Conservation (phyloP, 805 yeast species). For the Dipodascus geniculatus region DNA sequence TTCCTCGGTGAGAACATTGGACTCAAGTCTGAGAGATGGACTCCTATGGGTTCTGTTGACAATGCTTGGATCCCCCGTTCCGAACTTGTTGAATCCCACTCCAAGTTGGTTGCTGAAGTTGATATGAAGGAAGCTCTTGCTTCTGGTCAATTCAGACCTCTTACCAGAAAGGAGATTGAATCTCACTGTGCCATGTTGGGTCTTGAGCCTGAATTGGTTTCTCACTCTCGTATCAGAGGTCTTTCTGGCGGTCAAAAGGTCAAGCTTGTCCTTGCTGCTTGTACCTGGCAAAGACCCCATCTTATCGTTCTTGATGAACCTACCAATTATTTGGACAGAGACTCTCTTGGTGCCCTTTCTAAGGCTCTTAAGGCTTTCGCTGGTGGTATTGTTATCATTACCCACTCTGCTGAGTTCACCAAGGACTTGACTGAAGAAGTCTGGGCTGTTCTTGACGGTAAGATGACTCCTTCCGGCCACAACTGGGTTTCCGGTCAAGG, state of each 20-base stretch:
- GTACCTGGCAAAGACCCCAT: conserved; percentile 99
- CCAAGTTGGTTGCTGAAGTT: conserved; percentile 99
- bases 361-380: conserved; percentile 97
- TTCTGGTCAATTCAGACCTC: conserved; percentile 99
- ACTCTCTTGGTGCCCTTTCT: conserved; percentile 98
- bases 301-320: conserved; percentile 99
- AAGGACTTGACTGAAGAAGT: conserved; percentile 99
- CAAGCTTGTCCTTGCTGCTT: conserved; percentile 98
- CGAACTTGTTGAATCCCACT: conserved; percentile 92
- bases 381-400: conserved; percentile 99
- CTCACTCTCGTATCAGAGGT: conserved; percentile 99
- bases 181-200: conserved; percentile 97
- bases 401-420: conserved; percentile 99
- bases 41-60: conserved; percentile 98
- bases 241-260: conserved; percentile 99
- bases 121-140: conserved; percentile 99
- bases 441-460: conserved; percentile 98
- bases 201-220: conserved; percentile 96
- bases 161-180: conserved; percentile 99
- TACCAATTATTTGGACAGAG: conserved; percentile 98
- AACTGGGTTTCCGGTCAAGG: conserved; percentile 99
- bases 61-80: conserved; percentile 99
- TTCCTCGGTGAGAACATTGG: conserved; percentile 96
- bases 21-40: conserved; percentile 98
- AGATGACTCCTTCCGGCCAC: conserved; percentile 99